Evolutionary conservation across 1,284 basidiomycete species (phyloP).

Genomic region (Apiotrichum gracile): DNA sequence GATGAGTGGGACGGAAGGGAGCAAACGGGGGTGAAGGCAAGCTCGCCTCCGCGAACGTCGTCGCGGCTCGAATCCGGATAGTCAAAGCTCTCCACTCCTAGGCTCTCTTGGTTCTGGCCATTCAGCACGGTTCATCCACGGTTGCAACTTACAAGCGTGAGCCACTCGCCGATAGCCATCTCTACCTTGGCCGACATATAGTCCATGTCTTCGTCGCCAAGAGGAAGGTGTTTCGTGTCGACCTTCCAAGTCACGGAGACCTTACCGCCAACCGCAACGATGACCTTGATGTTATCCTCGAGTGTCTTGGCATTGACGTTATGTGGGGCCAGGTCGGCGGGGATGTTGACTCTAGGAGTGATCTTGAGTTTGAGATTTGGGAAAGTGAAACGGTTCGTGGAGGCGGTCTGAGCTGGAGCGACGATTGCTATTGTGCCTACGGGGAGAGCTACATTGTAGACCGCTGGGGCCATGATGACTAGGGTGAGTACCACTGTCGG

Average conservation of each 20-base stretch:
- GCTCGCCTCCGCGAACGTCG: neutral
- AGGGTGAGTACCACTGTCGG: too few relatives aligned
- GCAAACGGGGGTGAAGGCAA: neutral
- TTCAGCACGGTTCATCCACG: neutral
- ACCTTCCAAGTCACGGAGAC: slow-evolving; percentile 8
- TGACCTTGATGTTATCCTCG: slow-evolving; percentile 20
- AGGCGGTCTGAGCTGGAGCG: neutral
- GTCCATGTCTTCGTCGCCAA: neutral
- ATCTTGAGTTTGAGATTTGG: slow-evolving; percentile 14
- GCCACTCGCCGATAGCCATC: neutral
- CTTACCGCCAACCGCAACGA: slow-evolving; percentile 18
- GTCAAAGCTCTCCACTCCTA: neutral
- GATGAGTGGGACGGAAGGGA: neutral
- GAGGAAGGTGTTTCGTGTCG: neutral
- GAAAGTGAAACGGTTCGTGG: neutral
- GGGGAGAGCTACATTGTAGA: neutral
- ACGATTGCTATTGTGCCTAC: neutral
- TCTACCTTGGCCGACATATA: neutral
- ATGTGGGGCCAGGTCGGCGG: slow-evolving; percentile 11
- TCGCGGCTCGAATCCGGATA: neutral
- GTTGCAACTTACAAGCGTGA: neutral
- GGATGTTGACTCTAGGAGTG: slow-evolving; percentile 9
- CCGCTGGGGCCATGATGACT: too few relatives aligned
- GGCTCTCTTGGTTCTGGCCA: slow-evolving; percentile 1
- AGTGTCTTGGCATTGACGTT: slow-evolving; percentile 9